A percentile compares a stretch with the other conserved stretches of the same genome.
Conservation (phyloP, 805 yeast genomes). For the Wickerhamomyces chambardii region DNA sequence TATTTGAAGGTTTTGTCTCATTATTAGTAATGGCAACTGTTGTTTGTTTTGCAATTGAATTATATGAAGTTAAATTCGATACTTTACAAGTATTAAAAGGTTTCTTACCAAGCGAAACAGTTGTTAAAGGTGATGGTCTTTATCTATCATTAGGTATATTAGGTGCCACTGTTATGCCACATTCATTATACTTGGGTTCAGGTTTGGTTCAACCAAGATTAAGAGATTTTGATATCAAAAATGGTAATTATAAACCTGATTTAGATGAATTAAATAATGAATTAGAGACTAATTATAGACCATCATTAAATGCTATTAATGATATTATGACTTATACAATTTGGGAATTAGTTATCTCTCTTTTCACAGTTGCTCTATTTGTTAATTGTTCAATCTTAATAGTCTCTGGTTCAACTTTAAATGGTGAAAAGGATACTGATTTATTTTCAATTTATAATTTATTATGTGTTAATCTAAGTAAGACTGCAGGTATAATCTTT, state of each 20-base stretch:
- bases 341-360: conserved; percentile 71
- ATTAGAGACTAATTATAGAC: conserved; percentile 46
- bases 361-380: conserved; percentile 84
- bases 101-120: conserved; percentile 43
- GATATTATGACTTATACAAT: conserved; percentile 78
- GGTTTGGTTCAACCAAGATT: conserved; percentile 84
- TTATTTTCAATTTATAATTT: conserved; percentile 71
- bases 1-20: conserved; percentile 79
- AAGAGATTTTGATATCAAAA: conserved; percentile 63
- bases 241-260: conserved; percentile 47
- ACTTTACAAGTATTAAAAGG: conserved; percentile 63
- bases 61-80: conserved; percentile 53
- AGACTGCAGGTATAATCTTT: conserved; percentile 75
- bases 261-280: conserved; percentile 22
- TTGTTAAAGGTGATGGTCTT: conserved; percentile 56
- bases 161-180: conserved; percentile 97
- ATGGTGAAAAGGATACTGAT: conserved; percentile 46
- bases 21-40: conserved; percentile 74
- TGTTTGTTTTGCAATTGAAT: conserved; percentile 72
- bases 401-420: conserved; percentile 85
- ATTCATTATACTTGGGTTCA: conserved; percentile 78
- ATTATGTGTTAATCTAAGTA: conserved; percentile 51
- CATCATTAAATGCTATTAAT: conserved; percentile 73
- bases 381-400: conserved; percentile 85
- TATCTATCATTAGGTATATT: conserved; percentile 77